phyloP scores from a whole-genome alignment of 495 filamentous ascomycete species.

The Talaromyces nanjingensis region DNA sequence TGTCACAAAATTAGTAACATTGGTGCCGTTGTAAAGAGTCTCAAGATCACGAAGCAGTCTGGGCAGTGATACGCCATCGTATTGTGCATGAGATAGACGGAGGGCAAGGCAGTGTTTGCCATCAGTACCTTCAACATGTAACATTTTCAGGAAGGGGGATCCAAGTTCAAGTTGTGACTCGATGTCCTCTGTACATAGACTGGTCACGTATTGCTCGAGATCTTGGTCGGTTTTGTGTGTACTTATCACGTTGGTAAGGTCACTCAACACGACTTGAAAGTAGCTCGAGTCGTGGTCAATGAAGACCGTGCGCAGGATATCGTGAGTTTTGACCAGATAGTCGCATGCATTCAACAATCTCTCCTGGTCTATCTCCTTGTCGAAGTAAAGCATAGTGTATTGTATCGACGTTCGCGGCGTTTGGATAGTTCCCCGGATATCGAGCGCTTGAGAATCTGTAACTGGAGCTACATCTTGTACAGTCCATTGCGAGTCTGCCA shows the following conservation, averaged over 20 bases:
- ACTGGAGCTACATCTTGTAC: slow-evolving; percentile 27
- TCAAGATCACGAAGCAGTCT: slow-evolving; percentile 44
- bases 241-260: slow-evolving; percentile 13
- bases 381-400: slow-evolving; percentile 38
- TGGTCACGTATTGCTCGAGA: slow-evolving; percentile 31
- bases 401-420: slow-evolving; percentile 36
- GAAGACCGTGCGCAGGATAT: slow-evolving; percentile 61
- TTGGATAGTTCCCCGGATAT: slow-evolving; percentile 44
- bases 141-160: slow-evolving; percentile 47
- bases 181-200: slow-evolving; percentile 30
- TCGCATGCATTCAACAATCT: slow-evolving; percentile 26
- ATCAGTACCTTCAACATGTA: slow-evolving; percentile 36
- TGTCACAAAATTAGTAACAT: slow-evolving; percentile 27
- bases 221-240: slow-evolving; percentile 30
- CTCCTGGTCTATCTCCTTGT: slow-evolving; percentile 19
- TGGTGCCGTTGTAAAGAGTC: slow-evolving; percentile 31
- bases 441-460: slow-evolving; percentile 37
- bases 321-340: slow-evolving; percentile 44
- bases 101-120: slow-evolving; percentile 42
- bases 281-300: slow-evolving; percentile 38
- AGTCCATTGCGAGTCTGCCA: slow-evolving; percentile 22
- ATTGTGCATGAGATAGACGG: slow-evolving; percentile 60
- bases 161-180: slow-evolving; percentile 43
- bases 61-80: slow-evolving; percentile 61
- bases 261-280: slow-evolving; percentile 48